phyloP scores from a whole-genome alignment of 345 rosid genomes.

The Barbarea vulgaris region DNA sequence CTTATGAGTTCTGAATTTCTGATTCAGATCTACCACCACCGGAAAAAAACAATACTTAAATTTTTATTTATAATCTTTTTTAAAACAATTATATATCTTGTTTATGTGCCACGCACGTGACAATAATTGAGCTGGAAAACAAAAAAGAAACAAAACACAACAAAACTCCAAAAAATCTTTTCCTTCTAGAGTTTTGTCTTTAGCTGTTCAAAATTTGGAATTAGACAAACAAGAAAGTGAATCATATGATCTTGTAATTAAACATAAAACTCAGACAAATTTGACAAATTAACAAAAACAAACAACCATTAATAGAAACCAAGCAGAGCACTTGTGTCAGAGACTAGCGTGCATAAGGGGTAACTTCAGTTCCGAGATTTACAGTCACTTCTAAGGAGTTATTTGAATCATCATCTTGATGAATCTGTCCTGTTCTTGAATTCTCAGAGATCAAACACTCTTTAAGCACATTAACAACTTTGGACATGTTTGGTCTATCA shows the following conservation, averaged over 20 bases:
- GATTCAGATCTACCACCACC: constrained; percentile 35
- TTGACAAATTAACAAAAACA: not conserved
- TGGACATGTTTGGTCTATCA: constrained; percentile 40
- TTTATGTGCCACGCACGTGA: constrained; percentile 33
- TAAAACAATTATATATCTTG: not conserved
- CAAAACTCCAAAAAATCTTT: not conserved
- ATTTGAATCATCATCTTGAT: constrained; percentile 26
- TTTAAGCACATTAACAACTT: constrained; percentile 21
- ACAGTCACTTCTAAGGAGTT: constrained; percentile 22
- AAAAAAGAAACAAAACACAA: not conserved
- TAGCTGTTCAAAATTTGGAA: not conserved
- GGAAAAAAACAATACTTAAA: not conserved
- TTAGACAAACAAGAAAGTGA: not conserved
- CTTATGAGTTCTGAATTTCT: constrained; percentile 1
- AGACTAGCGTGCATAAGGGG: constrained; percentile 34
- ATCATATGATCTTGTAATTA: not conserved
- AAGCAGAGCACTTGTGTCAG: not conserved
- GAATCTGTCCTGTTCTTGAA: constrained; percentile 8
- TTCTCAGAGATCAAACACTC: constrained; percentile 30
- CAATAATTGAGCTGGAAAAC: constrained; percentile 13
- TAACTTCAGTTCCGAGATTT: constrained; percentile 11
- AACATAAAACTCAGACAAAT: not conserved
- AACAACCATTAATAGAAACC: not conserved
- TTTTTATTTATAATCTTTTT: not conserved
- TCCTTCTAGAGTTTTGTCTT: not conserved